These are phyloP conservation scores for Boletus coccyginus DNA, from an alignment of 768 basidiomycete genomes.

Conservation along the genomic window DNA sequence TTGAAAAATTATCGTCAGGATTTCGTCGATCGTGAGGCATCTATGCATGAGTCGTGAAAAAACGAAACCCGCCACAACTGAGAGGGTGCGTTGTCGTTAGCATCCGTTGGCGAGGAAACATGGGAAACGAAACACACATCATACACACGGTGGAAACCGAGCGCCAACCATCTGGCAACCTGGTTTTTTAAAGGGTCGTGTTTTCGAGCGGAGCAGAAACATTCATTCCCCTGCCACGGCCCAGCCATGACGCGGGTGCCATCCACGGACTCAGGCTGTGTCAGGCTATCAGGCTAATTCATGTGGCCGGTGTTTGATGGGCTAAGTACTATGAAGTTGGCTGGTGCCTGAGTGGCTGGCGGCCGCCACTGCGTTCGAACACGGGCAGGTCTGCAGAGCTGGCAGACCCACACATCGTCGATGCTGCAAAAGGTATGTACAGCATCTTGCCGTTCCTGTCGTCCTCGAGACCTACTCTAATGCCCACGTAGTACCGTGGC, in stretches of 20 bases:
- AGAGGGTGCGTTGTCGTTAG: neutral
- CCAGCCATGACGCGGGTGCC: neutral
- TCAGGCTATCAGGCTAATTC: neutral
- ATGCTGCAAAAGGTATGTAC: neutral
- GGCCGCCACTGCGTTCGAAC: constrained; percentile 1
- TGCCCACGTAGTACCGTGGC: neutral
- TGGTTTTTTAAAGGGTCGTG: constrained; percentile 3
- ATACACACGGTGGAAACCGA: constrained; percentile 22
- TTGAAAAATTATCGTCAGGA: constrained; percentile 31
- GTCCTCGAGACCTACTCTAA: neutral
- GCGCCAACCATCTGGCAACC: constrained; percentile 1
- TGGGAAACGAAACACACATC: constrained; percentile 17
- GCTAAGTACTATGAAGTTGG: constrained; percentile 6
- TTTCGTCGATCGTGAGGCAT: constrained; percentile 34
- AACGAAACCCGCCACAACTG: constrained; percentile 17
- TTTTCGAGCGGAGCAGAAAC: constrained; percentile 25
- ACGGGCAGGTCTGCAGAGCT: neutral
- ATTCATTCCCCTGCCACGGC: constrained; percentile 1
- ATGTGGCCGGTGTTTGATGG: constrained; percentile 21
- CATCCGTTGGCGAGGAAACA: neutral
- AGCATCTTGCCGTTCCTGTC: constrained; percentile 1
- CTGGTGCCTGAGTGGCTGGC: constrained; percentile 20
- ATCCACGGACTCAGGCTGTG: constrained; percentile 13
- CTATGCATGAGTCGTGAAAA: constrained; percentile 29
- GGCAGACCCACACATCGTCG: neutral